Evolutionary conservation across 2,329 filamentous ascomycete species (phyloP).

Genomic region (Cladosporium halotolerans): DNA sequence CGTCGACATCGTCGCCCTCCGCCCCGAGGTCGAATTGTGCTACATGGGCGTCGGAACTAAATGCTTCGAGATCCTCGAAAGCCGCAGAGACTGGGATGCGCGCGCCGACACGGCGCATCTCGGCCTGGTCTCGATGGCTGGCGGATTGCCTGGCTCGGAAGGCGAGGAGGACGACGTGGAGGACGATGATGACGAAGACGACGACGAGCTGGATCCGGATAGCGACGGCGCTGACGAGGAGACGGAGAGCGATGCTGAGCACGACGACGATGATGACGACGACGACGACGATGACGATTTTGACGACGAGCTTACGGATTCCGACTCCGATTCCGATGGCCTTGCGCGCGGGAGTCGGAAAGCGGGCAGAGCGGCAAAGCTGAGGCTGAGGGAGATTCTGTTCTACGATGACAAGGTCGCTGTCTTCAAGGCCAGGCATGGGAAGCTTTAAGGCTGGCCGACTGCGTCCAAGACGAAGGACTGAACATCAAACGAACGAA

Average conservation of each 20-base stretch:
- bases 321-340: slow-evolving; percentile 5
- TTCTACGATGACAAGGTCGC: slow-evolving; percentile 81
- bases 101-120: slow-evolving; percentile 25
- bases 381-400: slow-evolving; percentile 69
- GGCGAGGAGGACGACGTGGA: slow-evolving; percentile 36
- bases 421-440: slow-evolving; percentile 71
- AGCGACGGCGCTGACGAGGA: slow-evolving; percentile 39
- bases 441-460: slow-evolving; percentile 28
- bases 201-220: slow-evolving; percentile 42
- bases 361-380: slow-evolving; percentile 29
- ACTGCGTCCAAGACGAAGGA: too few species aligned
- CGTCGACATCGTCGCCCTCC: slow-evolving; percentile 69
- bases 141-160: slow-evolving; percentile 20
- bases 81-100: slow-evolving; percentile 32
- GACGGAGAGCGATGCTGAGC: slow-evolving; percentile 39
- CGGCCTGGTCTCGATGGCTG: not conserved
- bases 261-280: slow-evolving; percentile 27
- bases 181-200: slow-evolving; percentile 41
- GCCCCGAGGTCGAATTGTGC: slow-evolving; percentile 68
- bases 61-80: slow-evolving; percentile 76
- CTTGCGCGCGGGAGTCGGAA: slow-evolving; percentile 10
- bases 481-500: too few species aligned
- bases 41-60: slow-evolving; percentile 71
- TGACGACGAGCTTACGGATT: slow-evolving; percentile 13
- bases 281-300: slow-evolving; percentile 35